Percentiles rank a stretch among this genome's conserved stretches.
Conservation (phyloP, 75 land plant genomes). For the Selaginella tamariscina region DNA sequence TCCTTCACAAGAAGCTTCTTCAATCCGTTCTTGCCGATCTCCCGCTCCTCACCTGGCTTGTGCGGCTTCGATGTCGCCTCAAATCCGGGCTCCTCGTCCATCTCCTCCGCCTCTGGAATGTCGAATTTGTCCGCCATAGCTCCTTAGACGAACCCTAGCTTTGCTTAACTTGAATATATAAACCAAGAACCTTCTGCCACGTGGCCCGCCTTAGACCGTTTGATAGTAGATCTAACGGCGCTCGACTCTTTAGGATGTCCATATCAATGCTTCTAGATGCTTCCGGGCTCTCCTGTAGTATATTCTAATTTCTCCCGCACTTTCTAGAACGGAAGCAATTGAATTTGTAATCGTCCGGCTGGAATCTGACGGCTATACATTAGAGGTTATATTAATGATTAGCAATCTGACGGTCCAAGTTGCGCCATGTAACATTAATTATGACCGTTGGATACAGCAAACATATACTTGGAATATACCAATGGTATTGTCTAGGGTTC, state of each 20-base stretch:
- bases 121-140: conserved; percentile 24
- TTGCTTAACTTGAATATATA: neutral
- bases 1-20: conserved; percentile 45
- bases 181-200: neutral
- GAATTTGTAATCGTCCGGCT: no score
- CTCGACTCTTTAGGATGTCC: neutral
- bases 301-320: neutral
- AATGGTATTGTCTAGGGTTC: neutral
- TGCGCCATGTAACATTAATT: no score
- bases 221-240: neutral
- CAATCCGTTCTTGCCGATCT: conserved; percentile 26
- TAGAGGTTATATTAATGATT: no score
- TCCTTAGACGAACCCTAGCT: neutral
- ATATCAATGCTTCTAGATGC: neutral
- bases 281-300: neutral
- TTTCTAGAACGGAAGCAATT: no score
- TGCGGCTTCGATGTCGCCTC: conserved; percentile 44
- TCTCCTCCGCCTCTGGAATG: conserved; percentile 16
- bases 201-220: neutral
- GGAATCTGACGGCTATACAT: no score
- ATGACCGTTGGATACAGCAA: no score
- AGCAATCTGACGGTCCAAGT: no score
- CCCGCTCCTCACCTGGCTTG: conserved; percentile 44
- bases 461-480: no score
- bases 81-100: conserved; percentile 29